Percentiles rank a stretch among this genome's conserved stretches.
phyloP scores from a whole-genome alignment of 148 eudicot genomes.

The Cornus kousa region DNA sequence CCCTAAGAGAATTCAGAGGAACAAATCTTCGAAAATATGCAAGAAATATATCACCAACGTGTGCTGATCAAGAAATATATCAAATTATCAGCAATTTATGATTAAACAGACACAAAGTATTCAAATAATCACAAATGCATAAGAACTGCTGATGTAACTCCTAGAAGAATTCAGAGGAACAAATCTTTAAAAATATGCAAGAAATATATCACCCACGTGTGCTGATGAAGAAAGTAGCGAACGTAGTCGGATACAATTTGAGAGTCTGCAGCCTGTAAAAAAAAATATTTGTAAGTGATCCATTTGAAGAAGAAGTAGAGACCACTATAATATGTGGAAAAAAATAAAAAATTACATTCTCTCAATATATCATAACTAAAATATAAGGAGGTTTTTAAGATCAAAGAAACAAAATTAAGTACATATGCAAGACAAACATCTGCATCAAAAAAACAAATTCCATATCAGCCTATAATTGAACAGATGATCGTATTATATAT shows the following conservation, averaged over 20 bases:
- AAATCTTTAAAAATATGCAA: not conserved
- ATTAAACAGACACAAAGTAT: not conserved
- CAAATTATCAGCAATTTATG: not conserved
- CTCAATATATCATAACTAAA: not conserved
- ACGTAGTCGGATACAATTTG: slow-evolving; percentile 94
- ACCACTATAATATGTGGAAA: not conserved
- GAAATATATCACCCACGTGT: slow-evolving; percentile 61
- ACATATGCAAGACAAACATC: not conserved
- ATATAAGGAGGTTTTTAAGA: not conserved
- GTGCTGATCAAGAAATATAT: slow-evolving; percentile 78
- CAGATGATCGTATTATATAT: too few species aligned
- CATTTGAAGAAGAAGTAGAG: not conserved
- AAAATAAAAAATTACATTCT: not conserved
- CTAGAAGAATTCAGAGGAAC: not conserved
- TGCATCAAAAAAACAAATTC: not conserved
- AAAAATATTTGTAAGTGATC: not conserved
- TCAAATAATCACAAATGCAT: not conserved
- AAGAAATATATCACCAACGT: slow-evolving; percentile 52
- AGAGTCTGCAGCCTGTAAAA: slow-evolving; percentile 92
- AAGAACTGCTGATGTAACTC: not conserved
- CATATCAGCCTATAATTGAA: too few species aligned
- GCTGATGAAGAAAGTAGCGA: slow-evolving; percentile 94
- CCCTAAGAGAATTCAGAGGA: not conserved
- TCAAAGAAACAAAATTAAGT: not conserved
- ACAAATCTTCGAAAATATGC: not conserved